A percentile compares a stretch with the other conserved stretches of the same genome.
These are phyloP conservation scores for Lipomyces sp. DNA, from an alignment of 805 yeast species.

Conservation along the genomic window DNA sequence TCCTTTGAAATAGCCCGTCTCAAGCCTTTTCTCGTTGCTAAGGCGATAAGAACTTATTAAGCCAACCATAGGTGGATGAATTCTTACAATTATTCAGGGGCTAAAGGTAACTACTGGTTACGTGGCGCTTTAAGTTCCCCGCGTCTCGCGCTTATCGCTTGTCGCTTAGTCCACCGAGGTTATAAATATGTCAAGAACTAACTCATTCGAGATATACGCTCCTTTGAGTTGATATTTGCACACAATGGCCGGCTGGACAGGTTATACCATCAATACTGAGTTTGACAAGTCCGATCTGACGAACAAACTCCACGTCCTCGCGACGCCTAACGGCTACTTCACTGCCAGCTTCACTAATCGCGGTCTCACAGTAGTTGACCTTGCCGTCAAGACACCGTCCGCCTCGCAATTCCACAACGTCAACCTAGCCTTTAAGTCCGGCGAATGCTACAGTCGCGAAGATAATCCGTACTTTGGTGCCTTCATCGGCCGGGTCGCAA, in stretches of 20 bases:
- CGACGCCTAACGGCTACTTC: constrained; percentile 27
- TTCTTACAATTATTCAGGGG: background rate
- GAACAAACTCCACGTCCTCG: constrained; percentile 27
- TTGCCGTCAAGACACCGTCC: constrained; percentile 16
- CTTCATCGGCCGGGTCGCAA: constrained; percentile 68
- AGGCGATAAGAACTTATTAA: too few species aligned
- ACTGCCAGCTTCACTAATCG: constrained; percentile 32
- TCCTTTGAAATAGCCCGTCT: too few species aligned
- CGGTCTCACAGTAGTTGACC: constrained; percentile 24
- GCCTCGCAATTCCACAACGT: constrained; percentile 27
- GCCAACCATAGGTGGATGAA: too few species aligned
- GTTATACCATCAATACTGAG: constrained; percentile 7
- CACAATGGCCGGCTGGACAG: constrained; percentile 4
- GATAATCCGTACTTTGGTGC: constrained; percentile 64
- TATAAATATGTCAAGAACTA: too few species aligned
- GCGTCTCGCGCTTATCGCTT: background rate
- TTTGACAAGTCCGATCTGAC: constrained; percentile 33
- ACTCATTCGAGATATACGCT: background rate
- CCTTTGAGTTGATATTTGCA: background rate
- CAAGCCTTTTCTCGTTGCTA: too few species aligned
- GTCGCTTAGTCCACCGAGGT: background rate
- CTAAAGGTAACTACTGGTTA: background rate
- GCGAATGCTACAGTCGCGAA: constrained; percentile 40
- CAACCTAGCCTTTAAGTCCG: constrained; percentile 16
- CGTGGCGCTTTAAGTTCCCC: background rate